Base-by-base conservation (phyloP, 192 early-diverging fungal genomes). In the Obelidium mucronatum region DNA sequence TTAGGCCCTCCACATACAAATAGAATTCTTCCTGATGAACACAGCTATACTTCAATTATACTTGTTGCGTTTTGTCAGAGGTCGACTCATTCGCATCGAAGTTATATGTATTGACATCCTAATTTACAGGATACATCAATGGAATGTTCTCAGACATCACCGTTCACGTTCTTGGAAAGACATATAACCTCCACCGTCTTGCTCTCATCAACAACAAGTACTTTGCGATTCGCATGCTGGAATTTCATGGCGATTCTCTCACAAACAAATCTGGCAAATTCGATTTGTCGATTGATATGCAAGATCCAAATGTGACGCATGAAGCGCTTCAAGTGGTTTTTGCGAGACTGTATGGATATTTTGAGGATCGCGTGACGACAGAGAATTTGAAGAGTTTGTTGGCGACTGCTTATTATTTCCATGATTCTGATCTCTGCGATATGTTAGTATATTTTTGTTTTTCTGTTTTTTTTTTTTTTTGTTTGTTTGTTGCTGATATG, bases 131-230 rank as follows among this genome's bases (percentile, higher is more conserved):
- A 6, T 82, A 82, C 58, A 8, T 81, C n/a, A 37, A 61, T 33
- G 58, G 63, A 1, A 26, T 60, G 19, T 86, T 80, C 67, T 77
- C 73, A 4, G 84, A 86, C 73, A 61, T 86, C 31, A 69, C 62
- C 6, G 62, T 86, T 44, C 33, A 65, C 19, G 61, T 81, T 40
- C 76, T 86, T 17, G 84, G 78, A n/a, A 65, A 76, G 34, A 63
- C 51, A 19, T 86, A 77, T 71, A 44, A 82, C 31, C 75, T 86
- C 36, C 84, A 86, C 64, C 56, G 79, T n/a, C 68, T 86, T 39
- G 74, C 81, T 0, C 73, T 86, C 34, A 39, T 86, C 17, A 76
- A 81, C 56, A 84, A 81, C 61, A 19, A 5, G 22, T 86, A 82
- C 75, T 86, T 86, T 84, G 73, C 73, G 13, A n/a, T 62, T 3